These are phyloP conservation scores for Pseudopyricularia javanii DNA, from an alignment of 2,329 filamentous ascomycete species.

Conservation along the genomic window DNA sequence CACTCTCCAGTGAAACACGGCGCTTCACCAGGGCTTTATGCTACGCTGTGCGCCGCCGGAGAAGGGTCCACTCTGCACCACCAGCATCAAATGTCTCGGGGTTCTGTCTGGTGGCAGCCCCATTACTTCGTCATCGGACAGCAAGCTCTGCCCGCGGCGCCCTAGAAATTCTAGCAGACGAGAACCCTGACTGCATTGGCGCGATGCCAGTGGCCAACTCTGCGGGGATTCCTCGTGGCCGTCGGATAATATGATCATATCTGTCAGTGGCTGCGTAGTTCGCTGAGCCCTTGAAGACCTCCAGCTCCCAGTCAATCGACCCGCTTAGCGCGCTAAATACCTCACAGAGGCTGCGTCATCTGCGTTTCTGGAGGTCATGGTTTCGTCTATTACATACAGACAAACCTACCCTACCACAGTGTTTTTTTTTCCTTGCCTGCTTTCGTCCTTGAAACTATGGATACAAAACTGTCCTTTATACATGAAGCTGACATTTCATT, in stretches of 20 bases:
- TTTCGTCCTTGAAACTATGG: not conserved
- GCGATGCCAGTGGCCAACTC: not conserved
- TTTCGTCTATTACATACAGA: not conserved
- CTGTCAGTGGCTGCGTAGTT: not conserved
- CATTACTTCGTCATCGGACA: not conserved
- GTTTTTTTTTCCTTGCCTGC: too few species aligned
- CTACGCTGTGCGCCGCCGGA: not conserved
- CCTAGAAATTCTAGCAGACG: not conserved
- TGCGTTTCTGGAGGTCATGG: not conserved
- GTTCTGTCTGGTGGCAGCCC: not conserved
- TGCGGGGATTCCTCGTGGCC: not conserved
- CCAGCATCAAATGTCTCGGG: not conserved
- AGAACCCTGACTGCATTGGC: not conserved
- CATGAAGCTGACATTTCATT: not conserved
- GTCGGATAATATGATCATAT: not conserved
- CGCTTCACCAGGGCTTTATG: not conserved
- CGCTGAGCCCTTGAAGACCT: too few species aligned
- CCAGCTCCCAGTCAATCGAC: not conserved
- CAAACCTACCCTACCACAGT: not conserved
- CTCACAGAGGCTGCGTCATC: not conserved
- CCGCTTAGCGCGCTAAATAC: not conserved
- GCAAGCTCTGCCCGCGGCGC: not conserved
- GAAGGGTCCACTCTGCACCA: not conserved
- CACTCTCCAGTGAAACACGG: not conserved
- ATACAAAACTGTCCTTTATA: not conserved